Percentiles rank a stretch among this genome's conserved stretches.
Evolutionary conservation across 768 basidiomycete genomes (phyloP).

Genomic region (Termitomyces sp.): DNA sequence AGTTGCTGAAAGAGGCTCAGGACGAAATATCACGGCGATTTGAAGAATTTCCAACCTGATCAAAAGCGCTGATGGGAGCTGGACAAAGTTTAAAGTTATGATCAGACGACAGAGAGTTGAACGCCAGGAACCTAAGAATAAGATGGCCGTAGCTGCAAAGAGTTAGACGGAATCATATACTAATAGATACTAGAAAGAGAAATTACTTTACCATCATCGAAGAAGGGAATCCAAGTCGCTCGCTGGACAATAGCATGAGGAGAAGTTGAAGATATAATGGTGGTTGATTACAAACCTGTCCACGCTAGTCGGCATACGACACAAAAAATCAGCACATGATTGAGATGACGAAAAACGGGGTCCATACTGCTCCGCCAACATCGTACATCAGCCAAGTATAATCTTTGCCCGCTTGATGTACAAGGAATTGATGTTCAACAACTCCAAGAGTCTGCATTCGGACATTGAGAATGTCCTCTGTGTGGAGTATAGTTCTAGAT

Average conservation of each 20-base stretch:
- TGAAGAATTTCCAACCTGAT: constrained; percentile 40
- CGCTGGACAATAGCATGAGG: constrained; percentile 37
- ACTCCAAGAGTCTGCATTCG: constrained; percentile 82
- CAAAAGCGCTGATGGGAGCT: constrained; percentile 83
- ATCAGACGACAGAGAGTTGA: neutral
- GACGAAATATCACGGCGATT: constrained; percentile 20
- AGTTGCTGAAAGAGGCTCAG: constrained; percentile 48
- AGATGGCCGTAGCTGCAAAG: constrained; percentile 66
- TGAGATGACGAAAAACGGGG: constrained; percentile 5
- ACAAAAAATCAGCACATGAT: neutral
- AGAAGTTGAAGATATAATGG: neutral
- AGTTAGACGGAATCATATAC: neutral
- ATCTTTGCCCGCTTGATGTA: constrained; percentile 52
- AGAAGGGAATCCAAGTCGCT: constrained; percentile 79
- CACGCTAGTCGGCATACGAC: constrained; percentile 43
- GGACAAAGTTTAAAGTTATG: neutral
- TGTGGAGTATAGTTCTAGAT: constrained; percentile 1
- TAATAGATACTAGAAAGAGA: neutral
- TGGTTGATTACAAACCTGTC: constrained; percentile 42
- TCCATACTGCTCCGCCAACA: constrained; percentile 75
- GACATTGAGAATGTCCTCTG: constrained; percentile 77
- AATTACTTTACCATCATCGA: constrained; percentile 65
- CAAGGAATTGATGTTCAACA: constrained; percentile 67
- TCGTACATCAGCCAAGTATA: constrained; percentile 80
- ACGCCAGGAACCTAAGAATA: constrained; percentile 51